phyloP scores from a whole-genome alignment of 306 rosid species.

The Fragaria ananassa region DNA sequence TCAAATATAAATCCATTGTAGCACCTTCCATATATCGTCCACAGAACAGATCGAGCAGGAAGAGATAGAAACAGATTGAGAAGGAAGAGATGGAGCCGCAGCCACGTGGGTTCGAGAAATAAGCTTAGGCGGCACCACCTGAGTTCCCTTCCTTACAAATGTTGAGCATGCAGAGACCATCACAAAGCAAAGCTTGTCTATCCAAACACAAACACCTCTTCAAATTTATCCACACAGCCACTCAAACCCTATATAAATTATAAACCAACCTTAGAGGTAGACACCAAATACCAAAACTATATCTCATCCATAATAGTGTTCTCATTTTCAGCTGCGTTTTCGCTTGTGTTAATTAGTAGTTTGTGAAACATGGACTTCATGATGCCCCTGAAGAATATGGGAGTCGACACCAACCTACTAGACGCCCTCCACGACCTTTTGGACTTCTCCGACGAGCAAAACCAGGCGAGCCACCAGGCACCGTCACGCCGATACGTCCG shows the following conservation, averaged over 20 bases:
- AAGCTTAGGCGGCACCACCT: background rate
- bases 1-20: too few relatives aligned
- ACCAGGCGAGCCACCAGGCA: constrained; percentile 24
- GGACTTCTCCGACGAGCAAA: constrained; percentile 35
- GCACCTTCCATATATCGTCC: background rate
- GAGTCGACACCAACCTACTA: constrained; percentile 26
- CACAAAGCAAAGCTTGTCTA: background rate
- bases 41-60: too few relatives aligned
- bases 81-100: background rate
- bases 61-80: too few relatives aligned
- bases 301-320: background rate
- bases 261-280: background rate
- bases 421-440: constrained; percentile 45
- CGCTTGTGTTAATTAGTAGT: background rate
- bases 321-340: background rate
- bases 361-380: constrained; percentile 6
- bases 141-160: background rate
- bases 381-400: constrained; percentile 32
- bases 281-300: background rate
- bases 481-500: constrained; percentile 35
- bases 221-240: background rate
- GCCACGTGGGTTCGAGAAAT: background rate
- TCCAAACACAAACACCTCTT: background rate
- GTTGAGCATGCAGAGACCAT: background rate
- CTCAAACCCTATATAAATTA: background rate